These are phyloP conservation scores for Rhodomyrtus tomentosa DNA, from an alignment of 345 rosid genomes.

Conservation along the genomic window DNA sequence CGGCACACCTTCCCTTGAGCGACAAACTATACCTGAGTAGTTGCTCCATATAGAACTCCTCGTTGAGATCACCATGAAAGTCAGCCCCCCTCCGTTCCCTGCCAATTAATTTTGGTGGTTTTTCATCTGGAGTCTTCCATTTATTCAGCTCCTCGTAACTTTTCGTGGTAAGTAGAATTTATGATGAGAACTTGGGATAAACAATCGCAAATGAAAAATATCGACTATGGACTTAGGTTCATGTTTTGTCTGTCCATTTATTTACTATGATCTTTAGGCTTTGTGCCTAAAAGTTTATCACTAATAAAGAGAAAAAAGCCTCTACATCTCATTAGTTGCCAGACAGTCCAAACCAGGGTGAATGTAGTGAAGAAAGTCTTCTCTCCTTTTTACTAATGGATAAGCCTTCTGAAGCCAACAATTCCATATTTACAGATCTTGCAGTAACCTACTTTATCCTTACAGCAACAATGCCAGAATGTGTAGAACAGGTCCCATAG, in stretches of 20 bases:
- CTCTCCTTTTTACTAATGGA: background rate
- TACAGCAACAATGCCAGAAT: background rate
- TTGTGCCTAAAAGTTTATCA: background rate
- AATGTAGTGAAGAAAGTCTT: background rate
- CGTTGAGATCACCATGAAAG: background rate
- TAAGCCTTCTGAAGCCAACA: background rate
- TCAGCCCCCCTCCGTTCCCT: background rate
- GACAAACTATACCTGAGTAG: too few species aligned
- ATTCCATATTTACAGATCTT: background rate
- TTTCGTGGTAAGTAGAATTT: background rate
- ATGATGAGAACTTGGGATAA: background rate
- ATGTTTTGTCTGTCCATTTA: background rate
- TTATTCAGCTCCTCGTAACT: background rate
- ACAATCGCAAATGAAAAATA: background rate
- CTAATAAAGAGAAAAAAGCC: background rate
- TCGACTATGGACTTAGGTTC: background rate
- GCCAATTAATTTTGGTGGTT: background rate
- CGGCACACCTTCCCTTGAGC: too few species aligned
- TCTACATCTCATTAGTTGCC: background rate
- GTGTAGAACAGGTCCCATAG: background rate
- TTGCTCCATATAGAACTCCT: too few species aligned
- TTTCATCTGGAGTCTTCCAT: background rate
- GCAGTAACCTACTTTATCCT: background rate
- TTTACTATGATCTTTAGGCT: background rate
- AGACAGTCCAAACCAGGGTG: background rate